Evolutionary conservation across 192 early-diverging fungal genomes (phyloP), one percentile per base, ranked within the genome.

Genomic region (Mortierella antarctica): DNA sequence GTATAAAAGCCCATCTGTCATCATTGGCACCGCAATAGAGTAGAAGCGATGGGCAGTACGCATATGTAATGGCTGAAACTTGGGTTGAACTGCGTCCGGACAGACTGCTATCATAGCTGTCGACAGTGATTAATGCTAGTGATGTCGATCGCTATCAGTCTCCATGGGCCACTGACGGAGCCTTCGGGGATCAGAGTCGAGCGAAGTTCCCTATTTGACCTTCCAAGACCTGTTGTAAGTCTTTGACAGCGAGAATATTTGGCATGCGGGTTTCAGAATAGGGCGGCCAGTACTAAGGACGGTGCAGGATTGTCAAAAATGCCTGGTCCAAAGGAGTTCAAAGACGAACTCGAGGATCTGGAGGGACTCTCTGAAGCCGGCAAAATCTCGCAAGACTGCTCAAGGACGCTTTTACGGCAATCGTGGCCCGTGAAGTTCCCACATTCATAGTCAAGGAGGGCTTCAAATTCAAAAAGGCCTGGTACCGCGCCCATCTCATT

Each of bases 141-240:
- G 64, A 54, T 42, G 51, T 65, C 5, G 39, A 44, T 52, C 64
- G 51, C 17, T n/a, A 18, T 42, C 39, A 65, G 15, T 5, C 49
- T 65, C 64, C 52, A 54, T 54, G 64, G 11, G 52, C 64, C 64
- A 2, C 41, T 65, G 64, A 42, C 51, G 0, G 64, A 4, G 2
- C 15, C 41, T 65, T 52, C 51, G n/a, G 4, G 49, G 20, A 20
- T 65, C 40, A 41, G 51, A 65, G 64, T 52, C 49, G 41, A 55
- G 12, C 64, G 8, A 41, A n/a, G 17, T 54, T 65, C 64, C 40
- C 39, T 54, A 54, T 42, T 40, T 65, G 52, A 39, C n/a, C 15
- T 65, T 54, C 51, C 51, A 65, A 52, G 64, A 31, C 41, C 52
- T 65, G 40, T 45, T 54, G 64, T 18, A 65, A 42, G 52, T 65